Conservation (phyloP, 2,329 filamentous ascomycete genomes). For the Fusarium neocosmosporiellum region DNA sequence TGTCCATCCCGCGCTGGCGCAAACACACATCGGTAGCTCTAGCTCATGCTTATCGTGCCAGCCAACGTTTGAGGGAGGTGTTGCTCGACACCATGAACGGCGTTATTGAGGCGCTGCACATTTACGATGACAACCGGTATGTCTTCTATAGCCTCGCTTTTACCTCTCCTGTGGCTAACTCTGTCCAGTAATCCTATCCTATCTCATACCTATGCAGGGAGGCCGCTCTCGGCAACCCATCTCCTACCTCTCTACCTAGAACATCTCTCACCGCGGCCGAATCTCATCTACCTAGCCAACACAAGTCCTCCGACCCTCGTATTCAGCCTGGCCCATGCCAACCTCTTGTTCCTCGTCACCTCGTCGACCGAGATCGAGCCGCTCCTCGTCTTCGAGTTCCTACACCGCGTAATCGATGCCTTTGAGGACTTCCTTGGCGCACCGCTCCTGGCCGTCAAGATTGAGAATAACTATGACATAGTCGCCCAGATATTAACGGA, state of each 20-base stretch:
- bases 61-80: conserved; percentile 43
- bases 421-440: conserved; percentile 94
- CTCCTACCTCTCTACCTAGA: conserved; percentile 89
- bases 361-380: conserved; percentile 90
- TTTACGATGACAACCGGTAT: conserved; percentile 96
- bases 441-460: conserved; percentile 85
- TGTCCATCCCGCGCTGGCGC: conserved; percentile 27
- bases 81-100: conserved; percentile 74
- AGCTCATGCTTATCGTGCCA: conserved; percentile 29
- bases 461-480: conserved; percentile 92
- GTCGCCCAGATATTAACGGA: conserved; percentile 92
- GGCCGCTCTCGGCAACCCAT: conserved; percentile 79
- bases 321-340: conserved; percentile 88
- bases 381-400: conserved; percentile 89
- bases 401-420: conserved; percentile 91
- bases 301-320: conserved; percentile 87
- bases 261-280: conserved; percentile 83
- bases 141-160: background rate
- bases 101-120: conserved; percentile 94
- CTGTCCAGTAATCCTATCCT: conserved; percentile 78
- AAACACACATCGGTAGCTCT: conserved; percentile 13
- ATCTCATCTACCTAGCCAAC: conserved; percentile 85
- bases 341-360: conserved; percentile 86
- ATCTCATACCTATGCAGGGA: conserved; percentile 87
- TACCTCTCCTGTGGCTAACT: conserved; percentile 36